These are phyloP conservation scores for Pythium brassicae DNA, from an alignment of 352 stramenopile genomes.

Conservation along the genomic window DNA sequence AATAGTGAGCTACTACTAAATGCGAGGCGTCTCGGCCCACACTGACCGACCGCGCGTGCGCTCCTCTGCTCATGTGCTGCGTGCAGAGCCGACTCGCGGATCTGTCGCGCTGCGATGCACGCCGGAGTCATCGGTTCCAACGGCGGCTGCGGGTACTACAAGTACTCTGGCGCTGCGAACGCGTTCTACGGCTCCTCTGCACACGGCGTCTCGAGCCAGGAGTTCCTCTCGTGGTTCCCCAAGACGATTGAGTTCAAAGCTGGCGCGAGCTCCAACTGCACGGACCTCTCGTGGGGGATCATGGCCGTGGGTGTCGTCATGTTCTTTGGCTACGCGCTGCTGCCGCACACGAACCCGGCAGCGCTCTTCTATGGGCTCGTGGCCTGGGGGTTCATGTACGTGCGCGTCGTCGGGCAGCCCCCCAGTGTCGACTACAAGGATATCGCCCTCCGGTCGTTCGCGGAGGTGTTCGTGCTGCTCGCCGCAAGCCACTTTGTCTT, in stretches of 20 bases:
- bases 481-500: conserved; percentile 44
- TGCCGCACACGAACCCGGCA: conserved; percentile 32
- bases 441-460: conserved; percentile 45
- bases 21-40: background rate
- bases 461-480: conserved; percentile 63
- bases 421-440: conserved; percentile 49
- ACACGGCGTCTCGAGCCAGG: conserved; percentile 43
- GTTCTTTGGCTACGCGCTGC: conserved; percentile 40
- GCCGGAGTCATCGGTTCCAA: conserved; percentile 62
- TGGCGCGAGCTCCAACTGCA: conserved; percentile 47
- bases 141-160: conserved; percentile 48
- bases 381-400: conserved; percentile 72
- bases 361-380: conserved; percentile 56
- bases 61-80: background rate
- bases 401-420: conserved; percentile 56
- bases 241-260: conserved; percentile 77
- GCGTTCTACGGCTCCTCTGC: conserved; percentile 39
- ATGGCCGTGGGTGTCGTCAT: conserved; percentile 31
- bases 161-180: conserved; percentile 20
- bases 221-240: conserved; percentile 73
- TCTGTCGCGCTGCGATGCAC: conserved; percentile 77
- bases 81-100: conserved; percentile 63
- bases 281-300: conserved; percentile 74
- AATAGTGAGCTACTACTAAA: background rate
- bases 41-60: background rate